A percentile compares a stretch with the other conserved stretches of the same genome.
phyloP scores from a whole-genome alignment of 176 grass and related monocot species.

The Tillandsia leiboldiana region DNA sequence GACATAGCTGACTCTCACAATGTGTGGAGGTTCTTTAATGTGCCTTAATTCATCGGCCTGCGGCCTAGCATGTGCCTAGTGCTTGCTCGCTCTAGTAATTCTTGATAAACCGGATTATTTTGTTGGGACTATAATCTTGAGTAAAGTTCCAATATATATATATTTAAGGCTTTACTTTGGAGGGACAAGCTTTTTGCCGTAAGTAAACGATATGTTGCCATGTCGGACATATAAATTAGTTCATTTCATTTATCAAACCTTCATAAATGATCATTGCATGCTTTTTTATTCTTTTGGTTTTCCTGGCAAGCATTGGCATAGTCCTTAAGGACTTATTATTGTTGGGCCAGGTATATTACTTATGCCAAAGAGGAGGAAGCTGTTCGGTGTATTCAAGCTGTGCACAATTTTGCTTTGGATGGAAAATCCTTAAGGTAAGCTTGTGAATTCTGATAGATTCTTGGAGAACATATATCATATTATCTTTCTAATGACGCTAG shows the following conservation, averaged over 20 bases:
- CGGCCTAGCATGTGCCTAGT: too few relatives aligned
- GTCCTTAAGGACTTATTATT: not conserved
- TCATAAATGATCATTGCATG: not conserved
- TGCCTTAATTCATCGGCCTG: too few relatives aligned
- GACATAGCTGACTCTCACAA: too few relatives aligned
- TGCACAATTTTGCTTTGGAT: constrained; percentile 95
- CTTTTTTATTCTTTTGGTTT: not conserved
- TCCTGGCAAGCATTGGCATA: too few relatives aligned
- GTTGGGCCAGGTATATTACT: constrained; percentile 76
- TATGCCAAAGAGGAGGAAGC: constrained; percentile 98
- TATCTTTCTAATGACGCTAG: constrained; percentile 13
- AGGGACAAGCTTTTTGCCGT: too few relatives aligned
- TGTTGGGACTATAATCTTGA: too few relatives aligned
- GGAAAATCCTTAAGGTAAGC: constrained; percentile 81
- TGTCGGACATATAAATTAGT: not conserved
- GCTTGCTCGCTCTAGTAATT: too few relatives aligned
- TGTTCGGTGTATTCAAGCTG: constrained; percentile 87
- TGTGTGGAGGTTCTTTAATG: too few relatives aligned
- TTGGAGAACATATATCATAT: constrained; percentile 3
- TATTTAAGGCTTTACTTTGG: too few relatives aligned
- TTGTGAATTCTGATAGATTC: constrained; percentile 20
- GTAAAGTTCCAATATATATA: too few relatives aligned
- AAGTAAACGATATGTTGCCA: too few relatives aligned
- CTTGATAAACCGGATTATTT: too few relatives aligned
- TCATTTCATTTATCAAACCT: not conserved